A percentile compares a stretch with the other conserved stretches of the same genome.
These are phyloP conservation scores for Isochrysis galbana DNA, from an alignment of 78 protist species.

Conservation along the genomic window DNA sequence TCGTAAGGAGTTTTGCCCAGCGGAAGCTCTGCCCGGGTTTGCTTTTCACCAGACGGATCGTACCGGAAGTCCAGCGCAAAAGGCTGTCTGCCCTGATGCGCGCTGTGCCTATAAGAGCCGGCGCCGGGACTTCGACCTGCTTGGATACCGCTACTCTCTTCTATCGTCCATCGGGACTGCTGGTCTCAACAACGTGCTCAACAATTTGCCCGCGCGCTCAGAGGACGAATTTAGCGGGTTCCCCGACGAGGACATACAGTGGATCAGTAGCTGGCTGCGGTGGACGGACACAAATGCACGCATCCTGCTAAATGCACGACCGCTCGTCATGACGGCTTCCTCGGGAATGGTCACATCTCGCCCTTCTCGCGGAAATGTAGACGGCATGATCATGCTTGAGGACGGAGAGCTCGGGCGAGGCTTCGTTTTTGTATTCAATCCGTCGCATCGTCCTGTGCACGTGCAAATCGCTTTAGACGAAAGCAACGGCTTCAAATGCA, in stretches of 20 bases:
- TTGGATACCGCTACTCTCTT: conserved; percentile 21
- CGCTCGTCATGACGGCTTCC: neutral
- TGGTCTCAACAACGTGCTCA: conserved; percentile 15
- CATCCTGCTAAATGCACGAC: too few relatives aligned
- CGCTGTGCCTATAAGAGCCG: neutral
- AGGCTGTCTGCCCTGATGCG: neutral
- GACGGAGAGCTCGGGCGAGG: neutral
- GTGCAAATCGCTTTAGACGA: too few relatives aligned
- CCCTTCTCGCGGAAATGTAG: neutral
- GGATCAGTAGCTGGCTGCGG: neutral
- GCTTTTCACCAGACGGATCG: conserved; percentile 7
- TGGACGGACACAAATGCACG: neutral
- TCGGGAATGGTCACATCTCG: neutral
- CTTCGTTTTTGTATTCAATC: neutral
- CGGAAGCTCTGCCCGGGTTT: neutral
- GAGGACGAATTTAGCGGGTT: neutral
- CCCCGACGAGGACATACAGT: neutral
- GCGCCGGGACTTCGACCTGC: conserved; percentile 40
- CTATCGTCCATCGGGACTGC: conserved; percentile 31
- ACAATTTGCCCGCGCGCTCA: conserved; percentile 27
- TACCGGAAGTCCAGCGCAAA: neutral
- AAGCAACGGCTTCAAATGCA: too few relatives aligned
- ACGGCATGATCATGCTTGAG: neutral
- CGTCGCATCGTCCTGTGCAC: too few relatives aligned
- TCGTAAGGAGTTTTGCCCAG: neutral